Evolutionary conservation across 352 stramenopile species (phyloP), one percentile per base, ranked within the genome.

Genomic region (Phytophthora colocasiae): DNA sequence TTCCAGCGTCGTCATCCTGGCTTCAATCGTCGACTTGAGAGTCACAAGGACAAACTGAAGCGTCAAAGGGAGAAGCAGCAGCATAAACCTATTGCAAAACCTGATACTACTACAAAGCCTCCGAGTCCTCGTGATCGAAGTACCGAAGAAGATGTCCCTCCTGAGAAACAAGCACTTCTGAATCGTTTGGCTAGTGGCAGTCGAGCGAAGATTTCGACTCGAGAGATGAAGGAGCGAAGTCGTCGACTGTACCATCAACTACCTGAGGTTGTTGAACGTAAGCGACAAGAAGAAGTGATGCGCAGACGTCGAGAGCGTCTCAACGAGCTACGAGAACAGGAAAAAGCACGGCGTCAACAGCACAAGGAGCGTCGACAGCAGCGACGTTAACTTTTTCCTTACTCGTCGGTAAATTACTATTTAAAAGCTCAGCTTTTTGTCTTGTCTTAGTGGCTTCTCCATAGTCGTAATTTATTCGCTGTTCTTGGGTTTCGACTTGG

Each of bases 271-370:
- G 60, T 92, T 10, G 84, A 93, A 68, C 73, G 72, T 9, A 89
- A 89, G 58, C 79, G 83, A 7, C 82, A 94, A 52, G 81, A 94
- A 39, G 84, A 96, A 63, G 66, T 91, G 15, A 65, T 92, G 52
- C 75, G 72, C 22, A 65, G 80, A n/a, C 81, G 87, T 17, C 81
- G 81, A 41, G 57, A 93, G 54, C 83, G 84, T 19, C 75, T 92
- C 12, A 34, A 84, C 29, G 79, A 93, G 53, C 51, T 96, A 41
- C 79, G 83, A 11, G 74, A 92, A 26, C 75, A 92, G 41, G 85
- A 93, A 65, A 89, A 90, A 75, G 81, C 91, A 19, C 52, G 81
- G 29, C 73, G 80, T 40, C 56, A 83, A 56, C 71, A 89, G 60
- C 75, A 85, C 57, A 85, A 83, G 46, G 67, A 89, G 29, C 77